Conservation (phyloP, 768 basidiomycete species). For the Royoungia palumana region DNA sequence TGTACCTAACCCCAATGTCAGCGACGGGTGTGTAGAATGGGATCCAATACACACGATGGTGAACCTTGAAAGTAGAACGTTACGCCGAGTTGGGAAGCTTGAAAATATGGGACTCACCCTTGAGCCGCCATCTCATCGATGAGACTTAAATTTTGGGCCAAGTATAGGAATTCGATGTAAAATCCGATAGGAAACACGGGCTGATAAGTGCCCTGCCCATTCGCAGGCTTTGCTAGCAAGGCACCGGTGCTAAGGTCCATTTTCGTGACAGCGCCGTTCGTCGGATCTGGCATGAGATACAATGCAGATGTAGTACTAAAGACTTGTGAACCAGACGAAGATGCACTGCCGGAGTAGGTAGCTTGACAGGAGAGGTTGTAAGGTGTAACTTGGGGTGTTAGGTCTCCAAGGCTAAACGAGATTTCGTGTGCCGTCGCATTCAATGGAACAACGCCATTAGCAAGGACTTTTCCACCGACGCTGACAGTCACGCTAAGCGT, state of each 20-base stretch:
- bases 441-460: constrained; percentile 46
- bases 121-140: constrained; percentile 33
- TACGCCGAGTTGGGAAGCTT: background rate
- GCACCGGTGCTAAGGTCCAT: constrained; percentile 60
- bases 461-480: constrained; percentile 40
- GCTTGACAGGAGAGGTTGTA: constrained; percentile 32
- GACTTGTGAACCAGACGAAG: constrained; percentile 33
- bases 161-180: constrained; percentile 41
- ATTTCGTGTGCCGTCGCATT: constrained; percentile 50
- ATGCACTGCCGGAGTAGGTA: constrained; percentile 27
- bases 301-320: constrained; percentile 45
- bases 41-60: constrained; percentile 28
- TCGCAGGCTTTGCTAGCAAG: constrained; percentile 46
- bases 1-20: constrained; percentile 47
- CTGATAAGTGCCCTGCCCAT: constrained; percentile 45
- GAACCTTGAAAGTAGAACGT: constrained; percentile 5
- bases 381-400: constrained; percentile 38
- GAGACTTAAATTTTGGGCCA: constrained; percentile 16
- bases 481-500: constrained; percentile 43
- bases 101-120: constrained; percentile 16
- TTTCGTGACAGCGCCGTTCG: constrained; percentile 51
- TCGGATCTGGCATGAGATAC: constrained; percentile 46
- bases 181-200: constrained; percentile 47
- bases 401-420: constrained; percentile 42
- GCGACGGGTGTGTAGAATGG: background rate